Conservation (phyloP, 1,139 yeast genomes). For the Kodamaea derodonti region DNA sequence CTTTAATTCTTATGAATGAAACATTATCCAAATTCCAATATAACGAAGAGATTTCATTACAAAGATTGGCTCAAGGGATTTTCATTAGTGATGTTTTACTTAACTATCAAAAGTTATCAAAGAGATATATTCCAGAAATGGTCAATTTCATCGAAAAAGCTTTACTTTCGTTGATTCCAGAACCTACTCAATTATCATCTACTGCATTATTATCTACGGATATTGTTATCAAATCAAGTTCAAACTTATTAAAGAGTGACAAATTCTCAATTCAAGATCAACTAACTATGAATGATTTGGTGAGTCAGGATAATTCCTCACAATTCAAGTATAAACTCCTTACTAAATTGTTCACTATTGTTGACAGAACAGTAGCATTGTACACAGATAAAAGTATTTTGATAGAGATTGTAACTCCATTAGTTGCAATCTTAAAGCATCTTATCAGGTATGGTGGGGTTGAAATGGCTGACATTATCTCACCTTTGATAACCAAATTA, state of each 20-base stretch:
- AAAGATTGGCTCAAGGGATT: conserved; percentile 45
- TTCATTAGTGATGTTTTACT: conserved; percentile 62
- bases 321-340: conserved; percentile 29
- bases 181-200: conserved; percentile 21
- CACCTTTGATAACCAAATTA: conserved; percentile 45
- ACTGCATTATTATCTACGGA: conserved; percentile 3
- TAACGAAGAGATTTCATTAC: conserved; percentile 42
- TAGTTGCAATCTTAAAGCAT: conserved; percentile 34
- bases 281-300: conserved; percentile 18
- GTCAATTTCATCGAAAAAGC: conserved; percentile 55
- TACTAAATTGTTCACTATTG: conserved; percentile 20
- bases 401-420: conserved; percentile 50
- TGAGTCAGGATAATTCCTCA: conserved; percentile 11
- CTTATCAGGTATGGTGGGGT: conserved; percentile 28
- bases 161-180: conserved; percentile 44
- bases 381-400: conserved; percentile 71
- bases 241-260: conserved; percentile 18
- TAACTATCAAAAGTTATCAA: conserved; percentile 74
- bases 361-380: conserved; percentile 30
- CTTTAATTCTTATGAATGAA: conserved; percentile 70
- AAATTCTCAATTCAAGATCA: conserved; percentile 9
- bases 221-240: conserved; percentile 11
- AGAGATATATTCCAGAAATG: conserved; percentile 81
- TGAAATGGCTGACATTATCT: neutral
- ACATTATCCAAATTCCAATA: conserved; percentile 37